Conservation (phyloP, 371 early-diverging fungal genomes). For the Mortierella sp. region DNA sequence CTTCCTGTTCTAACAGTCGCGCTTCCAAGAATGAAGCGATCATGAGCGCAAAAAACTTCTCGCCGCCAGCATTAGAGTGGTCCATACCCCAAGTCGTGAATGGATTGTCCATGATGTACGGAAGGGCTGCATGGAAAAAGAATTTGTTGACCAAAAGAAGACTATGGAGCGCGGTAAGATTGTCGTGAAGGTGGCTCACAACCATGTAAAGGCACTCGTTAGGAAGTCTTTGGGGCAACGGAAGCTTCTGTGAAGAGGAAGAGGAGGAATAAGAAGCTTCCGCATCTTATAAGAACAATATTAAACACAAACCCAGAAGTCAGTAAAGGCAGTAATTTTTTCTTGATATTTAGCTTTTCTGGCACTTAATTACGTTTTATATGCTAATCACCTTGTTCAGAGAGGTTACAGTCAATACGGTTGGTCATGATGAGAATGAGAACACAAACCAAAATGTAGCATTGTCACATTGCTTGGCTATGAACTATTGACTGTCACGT, state of each 20-base stretch:
- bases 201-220: conserved; percentile 3
- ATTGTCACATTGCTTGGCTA: no score
- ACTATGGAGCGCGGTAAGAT: background rate
- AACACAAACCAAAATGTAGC: no score
- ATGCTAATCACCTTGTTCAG: no score
- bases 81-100: background rate
- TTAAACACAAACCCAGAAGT: no score
- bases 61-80: background rate
- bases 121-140: conserved; percentile 4
- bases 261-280: no score
- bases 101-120: background rate
- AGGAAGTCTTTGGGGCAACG: conserved; percentile 2
- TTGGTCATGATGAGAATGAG: no score
- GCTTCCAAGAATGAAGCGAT: conserved; percentile 6
- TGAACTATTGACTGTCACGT: no score
- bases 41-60: background rate
- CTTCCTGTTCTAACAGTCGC: background rate
- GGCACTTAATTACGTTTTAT: no score
- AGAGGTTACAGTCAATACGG: no score
- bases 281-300: no score
- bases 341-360: no score
- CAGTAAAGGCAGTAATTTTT: no score
- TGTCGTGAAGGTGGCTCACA: background rate
- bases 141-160: conserved; percentile 8
- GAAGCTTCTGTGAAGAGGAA: background rate